phyloP scores from a whole-genome alignment of 164 flowering plant species.

The Umbilicus rupestris region DNA sequence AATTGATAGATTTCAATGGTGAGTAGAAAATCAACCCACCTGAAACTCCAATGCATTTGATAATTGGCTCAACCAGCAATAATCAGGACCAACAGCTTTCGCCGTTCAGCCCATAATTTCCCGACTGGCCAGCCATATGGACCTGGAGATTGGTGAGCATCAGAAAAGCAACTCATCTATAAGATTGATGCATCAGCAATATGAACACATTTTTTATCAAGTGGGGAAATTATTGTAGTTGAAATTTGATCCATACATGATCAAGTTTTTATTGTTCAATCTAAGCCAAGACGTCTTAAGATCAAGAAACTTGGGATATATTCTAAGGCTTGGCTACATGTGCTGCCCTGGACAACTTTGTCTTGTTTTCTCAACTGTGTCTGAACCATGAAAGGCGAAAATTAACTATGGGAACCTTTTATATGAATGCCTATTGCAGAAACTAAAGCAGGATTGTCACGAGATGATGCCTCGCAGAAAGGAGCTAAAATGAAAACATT shows the following conservation, averaged over 20 bases:
- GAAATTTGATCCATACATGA: background rate
- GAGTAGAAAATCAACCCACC: background rate
- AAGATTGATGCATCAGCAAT: background rate
- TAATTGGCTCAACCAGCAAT: constrained; percentile 5
- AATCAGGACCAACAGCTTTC: constrained; percentile 6
- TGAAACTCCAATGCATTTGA: background rate
- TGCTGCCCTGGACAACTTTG: too few species aligned
- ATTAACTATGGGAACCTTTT: background rate
- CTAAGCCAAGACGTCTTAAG: too few species aligned
- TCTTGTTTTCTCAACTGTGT: too few species aligned
- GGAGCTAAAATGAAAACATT: background rate
- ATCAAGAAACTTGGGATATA: too few species aligned
- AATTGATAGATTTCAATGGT: constrained; percentile 4
- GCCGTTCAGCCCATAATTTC: constrained; percentile 5
- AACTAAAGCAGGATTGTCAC: background rate
- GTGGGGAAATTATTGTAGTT: constrained; percentile 1
- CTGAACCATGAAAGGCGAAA: too few species aligned
- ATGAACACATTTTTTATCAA: background rate
- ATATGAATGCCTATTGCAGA: background rate
- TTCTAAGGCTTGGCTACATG: too few species aligned
- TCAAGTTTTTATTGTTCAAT: too few species aligned
- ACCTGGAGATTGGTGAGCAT: background rate
- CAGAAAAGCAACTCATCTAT: constrained; percentile 4
- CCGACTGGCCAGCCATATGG: background rate
- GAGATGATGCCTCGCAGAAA: background rate